A percentile compares a stretch with the other conserved stretches of the same genome.
These are phyloP conservation scores for Copromyces sp. DNA, from an alignment of 495 filamentous ascomycete genomes.

Conservation along the genomic window DNA sequence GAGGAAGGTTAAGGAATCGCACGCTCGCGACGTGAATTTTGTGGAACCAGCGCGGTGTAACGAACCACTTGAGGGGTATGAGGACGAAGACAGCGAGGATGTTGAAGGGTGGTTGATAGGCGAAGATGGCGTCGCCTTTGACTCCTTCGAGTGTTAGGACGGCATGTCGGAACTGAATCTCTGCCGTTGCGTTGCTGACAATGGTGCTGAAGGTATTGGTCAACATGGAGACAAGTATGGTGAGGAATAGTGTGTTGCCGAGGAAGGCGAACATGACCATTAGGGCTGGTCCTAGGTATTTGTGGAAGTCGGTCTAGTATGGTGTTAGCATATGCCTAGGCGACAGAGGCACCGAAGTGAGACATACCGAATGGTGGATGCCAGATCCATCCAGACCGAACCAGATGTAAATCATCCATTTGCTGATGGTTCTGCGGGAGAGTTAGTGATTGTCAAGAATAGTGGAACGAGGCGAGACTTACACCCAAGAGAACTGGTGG, in stretches of 20 bases:
- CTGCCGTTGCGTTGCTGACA: conserved; percentile 51
- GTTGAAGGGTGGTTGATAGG: conserved; percentile 66
- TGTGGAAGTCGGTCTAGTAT: conserved; percentile 47
- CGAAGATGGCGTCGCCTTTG: conserved; percentile 63
- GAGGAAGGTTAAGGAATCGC: conserved; percentile 52
- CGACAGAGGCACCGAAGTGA: neutral
- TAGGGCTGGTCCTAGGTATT: conserved; percentile 53
- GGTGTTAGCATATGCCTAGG: neutral
- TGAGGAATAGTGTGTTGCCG: conserved; percentile 68
- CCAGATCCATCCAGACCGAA: conserved; percentile 68
- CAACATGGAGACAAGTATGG: conserved; percentile 66
- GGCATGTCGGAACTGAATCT: conserved; percentile 60
- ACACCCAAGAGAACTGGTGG: conserved; percentile 33
- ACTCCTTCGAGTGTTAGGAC: conserved; percentile 70
- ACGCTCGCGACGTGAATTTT: conserved; percentile 62
- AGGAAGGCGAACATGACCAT: conserved; percentile 67
- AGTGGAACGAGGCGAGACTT: conserved; percentile 6
- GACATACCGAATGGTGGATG: conserved; percentile 47
- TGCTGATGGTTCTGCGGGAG: conserved; percentile 47
- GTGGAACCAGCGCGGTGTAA: conserved; percentile 64
- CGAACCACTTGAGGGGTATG: conserved; percentile 53
- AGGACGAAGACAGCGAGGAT: conserved; percentile 53
- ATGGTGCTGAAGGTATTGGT: conserved; percentile 62
- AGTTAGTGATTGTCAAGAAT: neutral
- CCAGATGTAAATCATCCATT: conserved; percentile 80